Evolutionary conservation across 164 flowering plant species (phyloP), one percentile per base, ranked within the genome.

Genomic region (Paratinospora sagittata): DNA sequence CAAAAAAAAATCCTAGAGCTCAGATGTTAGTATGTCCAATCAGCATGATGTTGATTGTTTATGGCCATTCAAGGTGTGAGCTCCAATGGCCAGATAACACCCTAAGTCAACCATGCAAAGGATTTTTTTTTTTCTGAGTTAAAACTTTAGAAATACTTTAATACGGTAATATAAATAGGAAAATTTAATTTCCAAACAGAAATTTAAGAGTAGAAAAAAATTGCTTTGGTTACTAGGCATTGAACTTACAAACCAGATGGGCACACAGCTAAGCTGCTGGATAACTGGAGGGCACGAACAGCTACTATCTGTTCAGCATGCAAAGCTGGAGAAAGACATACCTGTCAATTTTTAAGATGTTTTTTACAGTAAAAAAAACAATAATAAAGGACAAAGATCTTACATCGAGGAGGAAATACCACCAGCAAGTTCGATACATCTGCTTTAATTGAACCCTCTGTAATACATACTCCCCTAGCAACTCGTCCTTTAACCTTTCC

Each of bases 361-460:
- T 8, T n/a, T 63, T 11, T 14, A 26, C 34, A 21, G 47, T 0
- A 60, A n/a, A 61, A 39, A 30, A 65, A 0, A 49, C 7, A n/a
- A n/a, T 10, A 45, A 60, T 26, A 12, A 8, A 24, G 26, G 30
- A 64, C 27, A 49, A 3, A 66, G 26, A 68, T 68, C 91, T 84
- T 84, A 95, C 98, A 86, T 85, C 76, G 81, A 36, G 98, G 98
- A 81, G 98, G 98, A 81, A 81, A 87, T 47, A 91, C 80, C 34
- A 86, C 79, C 72, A 90, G 45, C 71, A 86, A 72, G 71, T 80
- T 92, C 34, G 88, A 82, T 37, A 81, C 67, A 64, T 85, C 90
- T 57, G 89, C 76, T 67, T 76, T 82, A 69, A 92, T 68, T 10
- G 97, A 86, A 74, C 73, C 68, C 33, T 81, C 80, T 63, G 82